Percentiles rank a stretch among this genome's conserved stretches.
Evolutionary conservation across 228 moss, liverwort and hornwort species (phyloP).

Genomic region (Sphagnum fallax): DNA sequence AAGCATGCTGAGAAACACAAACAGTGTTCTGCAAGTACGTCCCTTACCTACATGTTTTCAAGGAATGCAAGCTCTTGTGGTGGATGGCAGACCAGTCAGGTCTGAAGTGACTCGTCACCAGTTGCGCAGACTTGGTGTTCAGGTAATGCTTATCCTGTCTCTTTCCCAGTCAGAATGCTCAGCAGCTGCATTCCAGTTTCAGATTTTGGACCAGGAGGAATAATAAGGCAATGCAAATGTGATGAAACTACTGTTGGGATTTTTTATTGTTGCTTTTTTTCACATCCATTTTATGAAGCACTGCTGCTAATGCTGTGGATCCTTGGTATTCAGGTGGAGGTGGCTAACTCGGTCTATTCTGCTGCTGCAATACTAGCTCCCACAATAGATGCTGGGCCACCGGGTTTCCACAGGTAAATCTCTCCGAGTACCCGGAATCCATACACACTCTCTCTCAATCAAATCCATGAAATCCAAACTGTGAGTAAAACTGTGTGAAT

Average conservation of each 20-base stretch:
- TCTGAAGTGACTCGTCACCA: slow-evolving; percentile 61
- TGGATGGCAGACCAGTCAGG: slow-evolving; percentile 59
- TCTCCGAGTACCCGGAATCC: no score
- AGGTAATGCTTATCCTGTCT: slow-evolving; percentile 18
- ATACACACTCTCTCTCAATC: no score
- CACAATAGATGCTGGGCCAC: slow-evolving; percentile 16
- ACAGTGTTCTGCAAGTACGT: slow-evolving; percentile 43
- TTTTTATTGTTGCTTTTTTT: no score
- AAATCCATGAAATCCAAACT: no score
- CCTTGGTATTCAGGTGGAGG: slow-evolving; percentile 32
- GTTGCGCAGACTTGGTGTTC: slow-evolving; percentile 47
- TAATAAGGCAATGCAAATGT: no score
- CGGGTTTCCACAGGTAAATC: slow-evolving; percentile 26
- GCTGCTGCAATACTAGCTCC: slow-evolving; percentile 42
- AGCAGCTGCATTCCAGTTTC: no score
- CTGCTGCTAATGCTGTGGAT: no score
- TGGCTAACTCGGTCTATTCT: slow-evolving; percentile 36
- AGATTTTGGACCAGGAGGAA: no score
- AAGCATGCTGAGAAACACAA: slow-evolving; percentile 38
- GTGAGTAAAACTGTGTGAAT: background rate
- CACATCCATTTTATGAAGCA: no score
- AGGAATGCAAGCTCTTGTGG: slow-evolving; percentile 54
- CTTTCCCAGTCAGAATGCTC: background rate
- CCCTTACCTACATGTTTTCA: slow-evolving; percentile 49
- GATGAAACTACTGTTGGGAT: no score